Conservation (phyloP, 257 asterid genomes). For the Catharanthus roseus region DNA sequence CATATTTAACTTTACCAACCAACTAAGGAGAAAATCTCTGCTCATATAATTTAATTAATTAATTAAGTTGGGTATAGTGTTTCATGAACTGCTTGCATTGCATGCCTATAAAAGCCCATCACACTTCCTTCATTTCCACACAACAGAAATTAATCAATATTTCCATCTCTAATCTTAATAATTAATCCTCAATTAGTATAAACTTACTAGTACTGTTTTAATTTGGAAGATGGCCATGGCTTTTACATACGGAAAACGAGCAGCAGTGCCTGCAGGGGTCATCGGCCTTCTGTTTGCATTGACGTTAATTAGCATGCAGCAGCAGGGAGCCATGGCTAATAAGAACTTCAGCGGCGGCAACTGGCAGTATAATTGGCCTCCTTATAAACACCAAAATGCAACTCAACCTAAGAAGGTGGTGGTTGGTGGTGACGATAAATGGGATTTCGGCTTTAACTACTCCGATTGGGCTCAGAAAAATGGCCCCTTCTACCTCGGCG, state of each 20-base stretch:
- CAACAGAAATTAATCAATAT: background rate
- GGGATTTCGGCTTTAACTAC: slow-evolving; percentile 70
- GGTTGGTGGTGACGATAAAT: slow-evolving; percentile 56
- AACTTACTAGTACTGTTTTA: too few species aligned
- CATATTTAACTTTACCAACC: slow-evolving; percentile 17
- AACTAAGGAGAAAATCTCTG: background rate
- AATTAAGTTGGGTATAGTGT: background rate
- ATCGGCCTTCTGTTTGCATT: too few species aligned
- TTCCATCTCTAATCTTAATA: background rate
- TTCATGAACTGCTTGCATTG: background rate
- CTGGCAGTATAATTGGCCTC: slow-evolving; percentile 25
- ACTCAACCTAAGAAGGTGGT: slow-evolving; percentile 28
- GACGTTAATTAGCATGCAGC: slow-evolving; percentile 22
- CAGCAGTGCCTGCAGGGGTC: slow-evolving; percentile 17
- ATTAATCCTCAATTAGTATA: background rate
- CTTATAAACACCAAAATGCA: slow-evolving; percentile 30
- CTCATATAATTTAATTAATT: background rate
- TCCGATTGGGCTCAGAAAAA: slow-evolving; percentile 56
- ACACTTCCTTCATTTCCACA: slow-evolving; percentile 4
- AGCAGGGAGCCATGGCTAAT: slow-evolving; percentile 38
- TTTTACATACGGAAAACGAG: slow-evolving; percentile 9
- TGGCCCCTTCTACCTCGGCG: slow-evolving; percentile 58
- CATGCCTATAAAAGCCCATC: slow-evolving; percentile 13
- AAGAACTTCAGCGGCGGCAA: slow-evolving; percentile 9
- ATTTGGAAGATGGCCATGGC: slow-evolving; percentile 19